Percentiles rank a stretch among this genome's conserved stretches.
phyloP scores from a whole-genome alignment of 306 rosid genomes.

The Prosopis cineraria region DNA sequence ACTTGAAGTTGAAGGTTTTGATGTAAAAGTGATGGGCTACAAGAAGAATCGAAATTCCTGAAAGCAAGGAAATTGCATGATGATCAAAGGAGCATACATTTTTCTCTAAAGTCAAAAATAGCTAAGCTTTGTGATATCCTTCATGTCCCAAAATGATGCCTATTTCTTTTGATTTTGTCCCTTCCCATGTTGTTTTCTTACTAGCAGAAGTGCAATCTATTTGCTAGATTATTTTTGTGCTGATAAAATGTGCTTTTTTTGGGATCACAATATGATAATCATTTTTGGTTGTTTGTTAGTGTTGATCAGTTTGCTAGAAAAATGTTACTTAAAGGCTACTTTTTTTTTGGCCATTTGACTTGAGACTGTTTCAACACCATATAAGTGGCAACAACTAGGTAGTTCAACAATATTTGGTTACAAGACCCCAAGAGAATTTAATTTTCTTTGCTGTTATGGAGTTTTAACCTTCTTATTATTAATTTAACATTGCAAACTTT shows the following conservation, averaged over 20 bases:
- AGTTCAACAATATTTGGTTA: background rate
- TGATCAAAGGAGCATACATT: conserved; percentile 45
- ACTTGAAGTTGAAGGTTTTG: too few relatives aligned
- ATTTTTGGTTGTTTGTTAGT: background rate
- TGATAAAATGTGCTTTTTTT: conserved; percentile 20
- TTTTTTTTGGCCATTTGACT: conserved; percentile 1
- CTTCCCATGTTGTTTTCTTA: conserved; percentile 28
- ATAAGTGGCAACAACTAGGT: background rate
- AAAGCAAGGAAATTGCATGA: conserved; percentile 36
- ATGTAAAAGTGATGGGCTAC: too few relatives aligned
- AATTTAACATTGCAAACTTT: background rate
- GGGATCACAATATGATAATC: background rate
- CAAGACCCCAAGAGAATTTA: conserved; percentile 7
- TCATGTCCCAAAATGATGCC: conserved; percentile 45
- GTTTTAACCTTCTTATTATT: conserved; percentile 1
- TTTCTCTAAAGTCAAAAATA: conserved; percentile 45
- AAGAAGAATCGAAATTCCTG: too few relatives aligned
- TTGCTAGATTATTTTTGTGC: conserved; percentile 5
- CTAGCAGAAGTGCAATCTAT: conserved; percentile 11
- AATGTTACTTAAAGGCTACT: background rate
- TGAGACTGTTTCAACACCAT: background rate
- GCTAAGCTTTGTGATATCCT: conserved; percentile 48
- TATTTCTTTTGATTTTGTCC: conserved; percentile 16
- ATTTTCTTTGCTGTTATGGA: background rate
- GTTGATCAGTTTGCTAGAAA: background rate